These are phyloP conservation scores for Plasmodium yoelii DNA, from an alignment of 169 alveolate genomes.

Conservation along the genomic window DNA sequence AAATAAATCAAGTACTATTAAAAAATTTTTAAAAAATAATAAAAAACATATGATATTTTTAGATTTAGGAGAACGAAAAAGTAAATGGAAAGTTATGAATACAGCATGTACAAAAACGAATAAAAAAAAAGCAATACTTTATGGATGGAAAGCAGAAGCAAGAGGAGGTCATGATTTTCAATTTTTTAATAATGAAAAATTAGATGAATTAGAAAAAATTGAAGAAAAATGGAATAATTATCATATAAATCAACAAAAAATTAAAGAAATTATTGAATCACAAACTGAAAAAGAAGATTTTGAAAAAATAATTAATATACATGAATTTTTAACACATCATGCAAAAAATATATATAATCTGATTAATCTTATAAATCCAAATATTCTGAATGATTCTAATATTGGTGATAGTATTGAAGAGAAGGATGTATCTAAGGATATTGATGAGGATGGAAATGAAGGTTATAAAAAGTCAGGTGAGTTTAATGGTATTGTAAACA, in stretches of 20 bases:
- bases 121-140: slow-evolving; percentile 76
- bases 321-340: slow-evolving; percentile 75
- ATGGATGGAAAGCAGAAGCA: slow-evolving; percentile 94
- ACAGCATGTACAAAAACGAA: slow-evolving; percentile 73
- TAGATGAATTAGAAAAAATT: slow-evolving; percentile 69
- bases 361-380: slow-evolving; percentile 82
- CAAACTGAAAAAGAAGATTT: slow-evolving; percentile 73
- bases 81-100: slow-evolving; percentile 87
- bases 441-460: background rate
- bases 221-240: slow-evolving; percentile 61
- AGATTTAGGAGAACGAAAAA: slow-evolving; percentile 89
- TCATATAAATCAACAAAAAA: slow-evolving; percentile 47
- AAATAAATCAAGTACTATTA: slow-evolving; percentile 61
- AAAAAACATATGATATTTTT: slow-evolving; percentile 78
- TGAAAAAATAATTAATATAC: slow-evolving; percentile 76
- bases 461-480: background rate
- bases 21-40: slow-evolving; percentile 37
- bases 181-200: slow-evolving; percentile 87
- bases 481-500: background rate
- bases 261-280: slow-evolving; percentile 72
- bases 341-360: slow-evolving; percentile 83
- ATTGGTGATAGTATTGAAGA: background rate
- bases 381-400: slow-evolving; percentile 17
- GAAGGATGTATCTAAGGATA: background rate
- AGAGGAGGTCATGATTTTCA: slow-evolving; percentile 95